phyloP scores from a whole-genome alignment of 2,329 filamentous ascomycete species.

The Nemania diffusa region DNA sequence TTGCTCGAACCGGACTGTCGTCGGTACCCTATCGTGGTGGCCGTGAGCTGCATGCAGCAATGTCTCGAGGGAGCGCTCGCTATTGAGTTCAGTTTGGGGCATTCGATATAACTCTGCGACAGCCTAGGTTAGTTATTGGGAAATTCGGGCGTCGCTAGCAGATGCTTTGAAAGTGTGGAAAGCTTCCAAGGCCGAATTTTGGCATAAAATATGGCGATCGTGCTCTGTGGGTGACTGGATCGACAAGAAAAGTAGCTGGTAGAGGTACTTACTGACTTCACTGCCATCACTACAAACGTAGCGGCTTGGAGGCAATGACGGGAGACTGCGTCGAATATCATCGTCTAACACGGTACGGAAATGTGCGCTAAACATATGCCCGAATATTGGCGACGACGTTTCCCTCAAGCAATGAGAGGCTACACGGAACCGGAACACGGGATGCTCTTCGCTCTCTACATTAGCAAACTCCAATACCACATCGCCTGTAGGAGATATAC shows the following conservation, averaged over 20 bases:
- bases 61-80: conserved; percentile 55
- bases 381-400: conserved; percentile 62
- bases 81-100: conserved; percentile 62
- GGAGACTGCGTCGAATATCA: conserved; percentile 44
- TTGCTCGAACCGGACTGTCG: conserved; percentile 58
- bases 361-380: conserved; percentile 56
- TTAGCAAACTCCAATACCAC: conserved; percentile 64
- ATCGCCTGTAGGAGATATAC: conserved; percentile 59
- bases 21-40: conserved; percentile 58
- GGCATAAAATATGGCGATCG: neutral
- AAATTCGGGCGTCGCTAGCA: neutral
- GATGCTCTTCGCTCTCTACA: conserved; percentile 48
- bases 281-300: conserved; percentile 53
- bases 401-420: conserved; percentile 62
- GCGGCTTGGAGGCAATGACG: conserved; percentile 47
- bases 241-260: neutral
- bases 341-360: conserved; percentile 49
- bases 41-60: conserved; percentile 63
- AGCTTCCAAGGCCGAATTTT: neutral
- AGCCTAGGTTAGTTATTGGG: neutral
- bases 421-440: conserved; percentile 61
- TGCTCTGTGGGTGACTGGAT: neutral
- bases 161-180: neutral
- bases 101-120: conserved; percentile 58
- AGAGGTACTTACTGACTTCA: conserved; percentile 49